Conservation (phyloP, 176 grass and related monocot genomes). For the Alopecurus myosuroides region DNA sequence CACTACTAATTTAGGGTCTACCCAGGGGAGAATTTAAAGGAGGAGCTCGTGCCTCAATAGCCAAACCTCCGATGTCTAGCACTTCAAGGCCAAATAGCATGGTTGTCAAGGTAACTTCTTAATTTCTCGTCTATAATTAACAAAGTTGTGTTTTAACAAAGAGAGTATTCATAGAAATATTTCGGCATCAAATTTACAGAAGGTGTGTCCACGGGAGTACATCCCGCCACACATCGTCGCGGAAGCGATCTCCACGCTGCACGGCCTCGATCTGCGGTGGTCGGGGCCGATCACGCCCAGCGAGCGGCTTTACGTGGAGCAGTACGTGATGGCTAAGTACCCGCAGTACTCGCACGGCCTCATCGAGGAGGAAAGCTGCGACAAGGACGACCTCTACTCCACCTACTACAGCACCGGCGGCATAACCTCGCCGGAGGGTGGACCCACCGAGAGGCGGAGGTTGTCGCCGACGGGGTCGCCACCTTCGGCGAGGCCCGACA, state of each 20-base stretch:
- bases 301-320: constrained; percentile 62
- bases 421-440: neutral
- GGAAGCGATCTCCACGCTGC: constrained; percentile 68
- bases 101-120: constrained; percentile 50
- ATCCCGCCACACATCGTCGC: constrained; percentile 71
- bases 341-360: constrained; percentile 78
- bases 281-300: constrained; percentile 65
- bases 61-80: constrained; percentile 13
- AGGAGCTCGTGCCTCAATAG: neutral
- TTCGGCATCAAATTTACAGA: constrained; percentile 2
- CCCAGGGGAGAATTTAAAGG: constrained; percentile 37
- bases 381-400: constrained; percentile 57
- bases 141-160: neutral
- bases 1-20: neutral
- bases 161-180: neutral
- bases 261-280: constrained; percentile 63
- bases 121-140: neutral
- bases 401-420: constrained; percentile 20
- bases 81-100: constrained; percentile 64
- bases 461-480: constrained; percentile 9
- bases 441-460: neutral
- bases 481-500: constrained; percentile 3
- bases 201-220: constrained; percentile 62
- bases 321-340: constrained; percentile 68
- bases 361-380: constrained; percentile 38